These are phyloP conservation scores for Symbiodinium pilosum DNA, from an alignment of 73 alveolate species.

Conservation along the genomic window DNA sequence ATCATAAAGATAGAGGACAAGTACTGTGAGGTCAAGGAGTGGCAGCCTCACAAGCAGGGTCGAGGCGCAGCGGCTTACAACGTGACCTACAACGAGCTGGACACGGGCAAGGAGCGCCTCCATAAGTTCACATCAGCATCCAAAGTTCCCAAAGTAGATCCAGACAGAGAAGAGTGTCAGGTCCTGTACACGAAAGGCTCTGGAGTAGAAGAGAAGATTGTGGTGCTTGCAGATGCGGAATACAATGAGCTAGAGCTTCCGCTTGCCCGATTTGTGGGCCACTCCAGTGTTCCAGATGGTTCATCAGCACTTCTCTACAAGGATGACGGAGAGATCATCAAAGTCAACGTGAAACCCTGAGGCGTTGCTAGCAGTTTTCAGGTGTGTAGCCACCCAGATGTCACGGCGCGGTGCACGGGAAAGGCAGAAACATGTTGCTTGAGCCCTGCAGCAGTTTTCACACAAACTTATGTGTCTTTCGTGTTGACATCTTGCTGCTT, in stretches of 20 bases:
- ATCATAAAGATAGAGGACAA: constrained; percentile 29
- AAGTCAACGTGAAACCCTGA: background rate
- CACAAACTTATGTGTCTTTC: no score
- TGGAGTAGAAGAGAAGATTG: constrained; percentile 48
- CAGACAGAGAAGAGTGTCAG: constrained; percentile 58
- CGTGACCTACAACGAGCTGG: constrained; percentile 80
- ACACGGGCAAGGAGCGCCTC: constrained; percentile 76
- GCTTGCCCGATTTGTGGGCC: constrained; percentile 28
- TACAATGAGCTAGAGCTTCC: constrained; percentile 79
- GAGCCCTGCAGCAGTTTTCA: no score
- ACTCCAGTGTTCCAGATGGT: constrained; percentile 58
- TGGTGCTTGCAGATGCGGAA: constrained; percentile 76
- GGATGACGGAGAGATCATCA: constrained; percentile 60
- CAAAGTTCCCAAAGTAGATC: constrained; percentile 25
- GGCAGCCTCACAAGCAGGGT: constrained; percentile 79
- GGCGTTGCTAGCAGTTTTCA: background rate
- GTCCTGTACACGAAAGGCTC: constrained; percentile 60
- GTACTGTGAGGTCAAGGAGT: constrained; percentile 68
- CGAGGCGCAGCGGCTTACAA: constrained; percentile 86
- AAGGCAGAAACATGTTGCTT: background rate
- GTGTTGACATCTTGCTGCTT: no score
- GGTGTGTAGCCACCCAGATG: background rate
- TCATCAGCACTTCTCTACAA: constrained; percentile 31
- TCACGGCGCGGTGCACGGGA: background rate
- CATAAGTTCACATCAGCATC: constrained; percentile 41